Evolutionary conservation across 345 rosid genomes (phyloP), one percentile per base, ranked within the genome.

Genomic region (Stellera chamaejasme): DNA sequence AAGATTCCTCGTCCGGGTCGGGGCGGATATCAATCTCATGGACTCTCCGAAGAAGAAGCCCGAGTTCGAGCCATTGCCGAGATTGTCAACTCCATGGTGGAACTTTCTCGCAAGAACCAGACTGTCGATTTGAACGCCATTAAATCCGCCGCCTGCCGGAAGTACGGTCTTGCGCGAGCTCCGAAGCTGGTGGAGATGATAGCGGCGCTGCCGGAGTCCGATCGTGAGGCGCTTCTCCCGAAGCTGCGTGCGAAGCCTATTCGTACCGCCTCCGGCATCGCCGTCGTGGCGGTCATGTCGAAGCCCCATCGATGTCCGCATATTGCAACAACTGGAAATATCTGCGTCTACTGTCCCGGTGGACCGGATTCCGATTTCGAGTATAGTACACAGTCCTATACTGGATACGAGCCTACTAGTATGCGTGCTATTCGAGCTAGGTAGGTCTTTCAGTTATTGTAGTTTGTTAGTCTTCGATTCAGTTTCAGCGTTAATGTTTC

Each of bases 391-490:
- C 99, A 94, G 83, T 90, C 97, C 9, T 94, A 94, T 54, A 94
- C 97, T 60, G 97, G 99, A 10, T 94, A 94, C 26, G 99, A 94
- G 75, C 99, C 99, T 0, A 94, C 99, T 7, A 94, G 97, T 57
- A 94, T 94, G 99, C 90, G 97, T 44, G 97, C 99, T 8, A 94
- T 94, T 77, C 82, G 99, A 56, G 97, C 99, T 48, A 90, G 99
- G 99, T 93, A 48, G 66, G 55, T 32, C 32, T 44, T 54, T 56
- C 44, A 16, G 2, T 5, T 32, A n/a, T 55, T 50, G 7, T 11
- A 11, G 41, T 55, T 32, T 2, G 25, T 14, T 11, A 13, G 2
- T 28, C 27, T 25, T 26, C 11, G 14, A 7, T 52, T 58, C 25
- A 54, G 13, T 55, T 8, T 13, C 14, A 11, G 1, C 14, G 10